Base-by-base conservation (phyloP, 768 basidiomycete species). In the Russula ochroleuca region DNA sequence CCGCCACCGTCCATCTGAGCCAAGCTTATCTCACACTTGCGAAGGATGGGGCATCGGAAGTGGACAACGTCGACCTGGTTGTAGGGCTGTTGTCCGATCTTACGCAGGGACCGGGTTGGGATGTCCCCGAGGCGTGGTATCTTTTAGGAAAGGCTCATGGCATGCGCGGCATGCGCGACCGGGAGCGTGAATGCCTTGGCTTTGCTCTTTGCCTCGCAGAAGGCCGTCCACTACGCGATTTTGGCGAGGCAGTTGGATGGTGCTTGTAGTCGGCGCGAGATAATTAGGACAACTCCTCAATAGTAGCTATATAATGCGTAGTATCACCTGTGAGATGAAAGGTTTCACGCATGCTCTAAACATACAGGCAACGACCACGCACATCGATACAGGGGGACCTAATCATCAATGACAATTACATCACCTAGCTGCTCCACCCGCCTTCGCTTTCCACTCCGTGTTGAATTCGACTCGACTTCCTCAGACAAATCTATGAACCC, bases 71-170 rank as follows among this genome's bases (percentile, higher is more conserved):
- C 9, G 92, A 96, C 70, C 78, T 97, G 43, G 92, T 92, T 0
- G 92, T 90, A 5, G 88, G 88, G 2, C 76, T 95, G 69, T 79
- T 98, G 31, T 82, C 82, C 1, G 84, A 90, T 66, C 71, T 94
- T 53, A 91, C 93, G 0, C 83, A 85, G 45, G 91, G 89, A 0
- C 77, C 78, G 0, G 96, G 88, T 13, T 98, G 94, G 94, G 88
- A 97, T 72, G 82, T 90, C 2, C 84, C 94, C 0, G 96, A 98
- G 73, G 95, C 90, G 28, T 99, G 96, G 96, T 96, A 89, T 73
- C 90, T 86, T 72, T 80, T 98, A 15, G 91, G 87, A 7, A 92
- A 87, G 70, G 88, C 87, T 25, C 89, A 89, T 70, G 85, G 87
- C 53, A 71, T 86, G 68, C 92, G 91, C 70, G 87, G 83, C 2